phyloP scores from a whole-genome alignment of 2,329 filamentous ascomycete species.

The Xylariales sp. region DNA sequence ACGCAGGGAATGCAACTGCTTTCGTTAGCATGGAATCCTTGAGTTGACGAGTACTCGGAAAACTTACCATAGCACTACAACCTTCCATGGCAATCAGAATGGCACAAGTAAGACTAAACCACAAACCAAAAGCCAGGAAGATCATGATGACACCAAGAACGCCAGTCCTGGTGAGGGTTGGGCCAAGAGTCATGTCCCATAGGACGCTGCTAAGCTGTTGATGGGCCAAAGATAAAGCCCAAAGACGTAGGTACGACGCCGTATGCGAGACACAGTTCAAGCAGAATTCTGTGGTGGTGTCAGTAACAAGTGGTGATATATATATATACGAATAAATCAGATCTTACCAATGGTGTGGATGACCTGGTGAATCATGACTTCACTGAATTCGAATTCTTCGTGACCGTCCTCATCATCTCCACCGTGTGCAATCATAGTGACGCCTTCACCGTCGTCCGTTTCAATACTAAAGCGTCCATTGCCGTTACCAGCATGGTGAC shows the following conservation, averaged over 20 bases:
- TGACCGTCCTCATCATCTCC: slow-evolving; percentile 82
- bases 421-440: slow-evolving; percentile 56
- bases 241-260: slow-evolving; percentile 97
- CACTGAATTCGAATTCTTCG: slow-evolving; percentile 96
- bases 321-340: background rate
- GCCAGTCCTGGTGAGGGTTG: slow-evolving; percentile 75
- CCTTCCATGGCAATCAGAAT: slow-evolving; percentile 86
- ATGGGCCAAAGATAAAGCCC: slow-evolving; percentile 96
- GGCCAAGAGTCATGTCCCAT: slow-evolving; percentile 93
- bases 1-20: slow-evolving; percentile 75
- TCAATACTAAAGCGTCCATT: slow-evolving; percentile 75
- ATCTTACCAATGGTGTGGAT: slow-evolving; percentile 95
- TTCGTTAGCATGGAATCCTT: slow-evolving; percentile 33
- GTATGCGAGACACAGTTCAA: slow-evolving; percentile 99
- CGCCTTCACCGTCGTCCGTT: slow-evolving; percentile 74
- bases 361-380: slow-evolving; percentile 98
- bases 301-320: background rate
- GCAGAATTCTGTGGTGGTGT: slow-evolving; percentile 80
- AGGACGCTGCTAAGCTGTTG: slow-evolving; percentile 96
- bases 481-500: slow-evolving; percentile 65
- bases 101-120: slow-evolving; percentile 85
- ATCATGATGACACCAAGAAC: slow-evolving; percentile 80
- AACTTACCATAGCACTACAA: slow-evolving; percentile 75
- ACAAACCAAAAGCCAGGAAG: slow-evolving; percentile 84
- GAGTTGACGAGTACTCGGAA: background rate